Evolutionary conservation across 2,329 filamentous ascomycete genomes (phyloP).

Genomic region (Phialophora chinensis): DNA sequence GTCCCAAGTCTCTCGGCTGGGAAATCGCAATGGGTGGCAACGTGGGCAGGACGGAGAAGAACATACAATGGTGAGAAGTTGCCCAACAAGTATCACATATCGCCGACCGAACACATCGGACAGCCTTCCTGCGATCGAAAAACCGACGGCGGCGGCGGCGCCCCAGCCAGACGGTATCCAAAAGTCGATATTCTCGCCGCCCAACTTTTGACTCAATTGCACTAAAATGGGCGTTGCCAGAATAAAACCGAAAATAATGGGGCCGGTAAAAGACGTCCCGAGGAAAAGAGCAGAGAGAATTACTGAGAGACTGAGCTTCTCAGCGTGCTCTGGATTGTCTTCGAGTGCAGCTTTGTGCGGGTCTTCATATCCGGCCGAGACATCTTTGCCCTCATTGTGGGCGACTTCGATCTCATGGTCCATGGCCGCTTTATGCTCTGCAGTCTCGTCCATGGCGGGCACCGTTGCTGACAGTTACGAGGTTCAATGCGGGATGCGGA

Average conservation of each 20-base stretch:
- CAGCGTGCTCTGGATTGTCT: constrained; percentile 30
- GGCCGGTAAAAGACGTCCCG: constrained; percentile 32
- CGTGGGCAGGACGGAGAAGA: not conserved
- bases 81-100: constrained; percentile 34
- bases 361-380: constrained; percentile 30
- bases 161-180: constrained; percentile 34
- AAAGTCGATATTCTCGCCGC: constrained; percentile 30
- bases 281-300: constrained; percentile 33
- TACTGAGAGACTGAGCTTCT: constrained; percentile 31
- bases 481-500: constrained; percentile 6
- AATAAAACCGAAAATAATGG: constrained; percentile 34
- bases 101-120: constrained; percentile 33
- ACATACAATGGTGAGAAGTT: constrained; percentile 29
- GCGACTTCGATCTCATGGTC: constrained; percentile 30
- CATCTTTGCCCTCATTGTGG: constrained; percentile 22
- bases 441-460: constrained; percentile 25
- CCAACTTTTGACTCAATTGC: constrained; percentile 31
- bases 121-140: constrained; percentile 31
- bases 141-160: constrained; percentile 30
- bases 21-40: not conserved
- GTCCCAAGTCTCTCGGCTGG: not conserved
- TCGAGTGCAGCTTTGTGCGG: constrained; percentile 34
- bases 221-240: constrained; percentile 32
- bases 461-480: not conserved
- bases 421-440: constrained; percentile 24